phyloP scores from a whole-genome alignment of 495 filamentous ascomycete species.

The Xylaria venustula region DNA sequence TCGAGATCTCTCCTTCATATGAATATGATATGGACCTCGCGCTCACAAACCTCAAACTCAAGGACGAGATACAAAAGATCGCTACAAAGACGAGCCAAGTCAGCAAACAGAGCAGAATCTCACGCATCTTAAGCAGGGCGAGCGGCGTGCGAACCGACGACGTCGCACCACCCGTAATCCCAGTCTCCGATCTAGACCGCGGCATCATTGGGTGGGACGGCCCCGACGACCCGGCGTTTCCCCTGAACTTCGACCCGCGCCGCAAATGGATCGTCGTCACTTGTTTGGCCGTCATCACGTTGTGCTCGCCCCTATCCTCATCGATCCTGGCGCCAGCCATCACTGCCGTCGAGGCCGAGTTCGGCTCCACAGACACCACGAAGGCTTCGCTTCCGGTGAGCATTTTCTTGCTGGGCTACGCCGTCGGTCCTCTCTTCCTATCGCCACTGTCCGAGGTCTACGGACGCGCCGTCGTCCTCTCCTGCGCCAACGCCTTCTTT shows the following conservation, averaged over 20 bases:
- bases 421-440: slow-evolving; percentile 39
- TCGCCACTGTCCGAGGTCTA: slow-evolving; percentile 75
- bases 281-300: slow-evolving; percentile 45
- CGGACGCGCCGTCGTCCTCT: slow-evolving; percentile 62
- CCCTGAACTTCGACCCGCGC: slow-evolving; percentile 60
- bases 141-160: slow-evolving; percentile 18
- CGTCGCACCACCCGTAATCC: slow-evolving; percentile 27
- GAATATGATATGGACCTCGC: not conserved
- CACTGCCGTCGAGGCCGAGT: slow-evolving; percentile 50
- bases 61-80: slow-evolving; percentile 11
- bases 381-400: slow-evolving; percentile 35
- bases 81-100: slow-evolving; percentile 1
- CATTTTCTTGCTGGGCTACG: slow-evolving; percentile 45
- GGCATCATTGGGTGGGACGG: slow-evolving; percentile 59
- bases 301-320: slow-evolving; percentile 62
- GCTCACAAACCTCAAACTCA: not conserved
- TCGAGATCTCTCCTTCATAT: not conserved
- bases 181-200: slow-evolving; percentile 42
- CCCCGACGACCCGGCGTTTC: slow-evolving; percentile 68
- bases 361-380: slow-evolving; percentile 41
- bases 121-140: slow-evolving; percentile 2
- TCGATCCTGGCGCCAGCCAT: slow-evolving; percentile 66
- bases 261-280: slow-evolving; percentile 73
- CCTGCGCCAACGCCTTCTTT: slow-evolving; percentile 64
- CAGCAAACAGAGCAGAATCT: slow-evolving; percentile 10